Percentiles rank a stretch among this genome's conserved stretches.
phyloP scores from a whole-genome alignment of 2,329 filamentous ascomycete species.

The Aspergillus sp. region DNA sequence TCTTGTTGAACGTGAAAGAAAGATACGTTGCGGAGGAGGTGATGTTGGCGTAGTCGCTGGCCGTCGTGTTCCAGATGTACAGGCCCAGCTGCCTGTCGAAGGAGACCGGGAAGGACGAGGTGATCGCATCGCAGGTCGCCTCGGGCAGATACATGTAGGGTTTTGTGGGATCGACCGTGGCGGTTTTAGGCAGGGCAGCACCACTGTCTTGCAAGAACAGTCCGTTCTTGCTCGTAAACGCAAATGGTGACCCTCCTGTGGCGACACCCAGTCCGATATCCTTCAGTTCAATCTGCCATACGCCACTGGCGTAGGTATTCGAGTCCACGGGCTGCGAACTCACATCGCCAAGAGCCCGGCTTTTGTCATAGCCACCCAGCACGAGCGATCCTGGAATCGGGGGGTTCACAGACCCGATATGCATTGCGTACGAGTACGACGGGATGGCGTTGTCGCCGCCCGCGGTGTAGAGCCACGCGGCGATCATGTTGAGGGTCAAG shows the following conservation, averaged over 20 bases:
- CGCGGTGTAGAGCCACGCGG: slow-evolving; percentile 11
- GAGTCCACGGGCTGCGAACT: slow-evolving; percentile 15
- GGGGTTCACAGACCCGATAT: slow-evolving; percentile 39
- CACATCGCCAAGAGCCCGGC: slow-evolving; percentile 33
- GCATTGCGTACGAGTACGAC: slow-evolving; percentile 44
- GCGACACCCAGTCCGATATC: slow-evolving; percentile 45
- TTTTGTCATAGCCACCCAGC: slow-evolving; percentile 43
- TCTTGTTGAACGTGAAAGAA: slow-evolving; percentile 19
- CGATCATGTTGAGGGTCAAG: slow-evolving; percentile 11
- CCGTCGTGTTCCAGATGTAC: slow-evolving; percentile 42
- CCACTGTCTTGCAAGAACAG: slow-evolving; percentile 30
- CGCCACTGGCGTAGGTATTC: slow-evolving; percentile 5
- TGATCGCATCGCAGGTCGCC: slow-evolving; percentile 42
- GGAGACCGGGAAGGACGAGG: slow-evolving; percentile 36
- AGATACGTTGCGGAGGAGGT: slow-evolving; percentile 21
- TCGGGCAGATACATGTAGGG: slow-evolving; percentile 43
- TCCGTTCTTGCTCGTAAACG: slow-evolving; percentile 23
- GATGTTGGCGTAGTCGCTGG: slow-evolving; percentile 18
- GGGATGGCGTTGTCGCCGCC: slow-evolving; percentile 20
- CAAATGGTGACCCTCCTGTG: slow-evolving; percentile 40
- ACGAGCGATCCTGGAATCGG: slow-evolving; percentile 35
- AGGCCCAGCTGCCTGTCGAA: slow-evolving; percentile 37
- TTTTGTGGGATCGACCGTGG: slow-evolving; percentile 29
- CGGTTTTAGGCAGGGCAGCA: slow-evolving; percentile 21
- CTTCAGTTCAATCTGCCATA: slow-evolving; percentile 24